These are phyloP conservation scores for Colletotrichum phormii DNA, from an alignment of 2,329 filamentous ascomycete species.

Conservation along the genomic window DNA sequence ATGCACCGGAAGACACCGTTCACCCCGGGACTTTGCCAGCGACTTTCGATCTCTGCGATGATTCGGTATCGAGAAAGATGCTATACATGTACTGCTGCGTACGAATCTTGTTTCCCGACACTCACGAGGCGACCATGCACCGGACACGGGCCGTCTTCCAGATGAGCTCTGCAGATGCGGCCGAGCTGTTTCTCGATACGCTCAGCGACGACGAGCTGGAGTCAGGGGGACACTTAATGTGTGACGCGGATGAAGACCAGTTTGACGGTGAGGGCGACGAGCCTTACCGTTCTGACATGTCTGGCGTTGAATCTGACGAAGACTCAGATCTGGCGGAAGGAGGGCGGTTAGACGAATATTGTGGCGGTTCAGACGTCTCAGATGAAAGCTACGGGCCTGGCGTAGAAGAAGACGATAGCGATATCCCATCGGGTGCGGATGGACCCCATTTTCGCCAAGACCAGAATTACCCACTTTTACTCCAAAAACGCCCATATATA, in stretches of 20 bases:
- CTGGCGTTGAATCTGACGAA: neutral
- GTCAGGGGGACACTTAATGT: neutral
- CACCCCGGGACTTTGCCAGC: neutral
- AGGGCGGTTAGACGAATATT: neutral
- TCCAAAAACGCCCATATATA: too few species aligned
- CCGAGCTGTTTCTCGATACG: neutral
- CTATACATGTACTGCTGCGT: constrained; percentile 2
- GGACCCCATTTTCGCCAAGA: too few species aligned
- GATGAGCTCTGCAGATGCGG: neutral
- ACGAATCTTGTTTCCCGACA: neutral
- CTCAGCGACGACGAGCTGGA: constrained; percentile 4
- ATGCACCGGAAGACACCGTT: constrained; percentile 4
- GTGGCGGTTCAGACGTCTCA: too few species aligned
- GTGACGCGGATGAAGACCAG: neutral
- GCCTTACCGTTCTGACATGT: neutral
- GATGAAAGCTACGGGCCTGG: neutral
- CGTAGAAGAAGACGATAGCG: neutral
- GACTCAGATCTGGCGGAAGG: neutral
- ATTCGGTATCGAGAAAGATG: constrained; percentile 1
- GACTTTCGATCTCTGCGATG: neutral
- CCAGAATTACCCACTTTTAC: too few species aligned
- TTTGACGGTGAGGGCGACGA: neutral
- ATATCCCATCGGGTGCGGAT: neutral
- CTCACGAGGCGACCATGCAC: neutral
- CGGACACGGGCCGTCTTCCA: neutral